Conservation (phyloP, 805 yeast genomes). For the Cyberlindnera sargentensis region DNA sequence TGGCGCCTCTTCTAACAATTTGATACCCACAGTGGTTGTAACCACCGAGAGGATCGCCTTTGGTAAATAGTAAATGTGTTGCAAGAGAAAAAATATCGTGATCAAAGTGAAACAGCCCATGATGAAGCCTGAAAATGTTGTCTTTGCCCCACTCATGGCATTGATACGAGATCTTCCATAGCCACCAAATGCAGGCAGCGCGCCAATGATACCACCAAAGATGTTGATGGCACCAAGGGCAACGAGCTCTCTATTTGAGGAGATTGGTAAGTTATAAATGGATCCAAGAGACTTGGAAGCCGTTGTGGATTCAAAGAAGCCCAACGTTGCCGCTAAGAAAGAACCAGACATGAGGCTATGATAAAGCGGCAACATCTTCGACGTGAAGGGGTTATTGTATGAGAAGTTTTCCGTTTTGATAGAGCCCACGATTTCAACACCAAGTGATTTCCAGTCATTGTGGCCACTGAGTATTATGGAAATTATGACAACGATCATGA, state of each 20-base stretch:
- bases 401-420: constrained; percentile 45
- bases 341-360: constrained; percentile 58
- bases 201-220: constrained; percentile 47
- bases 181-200: constrained; percentile 91
- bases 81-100: constrained; percentile 53
- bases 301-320: constrained; percentile 89
- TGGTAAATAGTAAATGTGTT: constrained; percentile 67
- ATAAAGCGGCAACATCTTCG: constrained; percentile 38
- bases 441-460: constrained; percentile 44
- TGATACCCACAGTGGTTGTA: constrained; percentile 69
- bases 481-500: constrained; percentile 59
- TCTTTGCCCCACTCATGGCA: constrained; percentile 79
- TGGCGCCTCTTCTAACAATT: constrained; percentile 80
- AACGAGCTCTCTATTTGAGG: constrained; percentile 84
- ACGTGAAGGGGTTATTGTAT: constrained; percentile 53
- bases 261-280: constrained; percentile 59
- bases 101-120: constrained; percentile 73
- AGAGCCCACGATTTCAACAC: constrained; percentile 65
- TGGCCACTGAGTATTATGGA: constrained; percentile 48
- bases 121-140: constrained; percentile 76
- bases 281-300: constrained; percentile 85
- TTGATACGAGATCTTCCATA: constrained; percentile 90
- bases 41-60: constrained; percentile 73
- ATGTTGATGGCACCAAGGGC: constrained; percentile 76
- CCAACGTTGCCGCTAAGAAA: constrained; percentile 73